Percentiles rank a stretch among this genome's conserved stretches.
Conservation (phyloP, 805 yeast genomes). For the Kluyveromyces siamensis region DNA sequence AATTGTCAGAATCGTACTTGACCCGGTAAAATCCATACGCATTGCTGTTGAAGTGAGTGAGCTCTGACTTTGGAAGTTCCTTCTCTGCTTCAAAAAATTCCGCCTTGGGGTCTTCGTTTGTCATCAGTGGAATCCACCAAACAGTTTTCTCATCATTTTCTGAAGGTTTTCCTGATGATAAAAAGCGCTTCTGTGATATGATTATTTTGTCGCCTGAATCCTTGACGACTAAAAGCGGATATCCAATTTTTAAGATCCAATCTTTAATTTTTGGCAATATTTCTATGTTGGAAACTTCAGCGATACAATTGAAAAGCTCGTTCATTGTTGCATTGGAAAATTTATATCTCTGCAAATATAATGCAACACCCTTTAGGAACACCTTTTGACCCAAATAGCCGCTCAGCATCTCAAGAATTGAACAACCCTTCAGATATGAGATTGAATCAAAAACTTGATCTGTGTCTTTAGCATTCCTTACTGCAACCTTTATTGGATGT, state of each 20-base stretch:
- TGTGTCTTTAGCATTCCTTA: constrained; percentile 68
- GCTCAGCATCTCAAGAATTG: constrained; percentile 69
- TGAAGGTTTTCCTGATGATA: background rate
- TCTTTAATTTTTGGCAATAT: constrained; percentile 50
- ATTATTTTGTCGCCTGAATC: constrained; percentile 24
- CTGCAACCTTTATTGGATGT: constrained; percentile 78
- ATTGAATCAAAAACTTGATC: constrained; percentile 78
- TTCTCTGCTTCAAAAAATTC: background rate
- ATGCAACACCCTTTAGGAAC: constrained; percentile 65
- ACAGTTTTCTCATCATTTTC: background rate
- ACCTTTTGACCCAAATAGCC: constrained; percentile 57
- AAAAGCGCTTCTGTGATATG: constrained; percentile 22
- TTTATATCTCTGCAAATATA: constrained; percentile 52
- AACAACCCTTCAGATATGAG: constrained; percentile 75
- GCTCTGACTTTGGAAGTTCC: background rate
- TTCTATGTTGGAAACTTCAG: constrained; percentile 54
- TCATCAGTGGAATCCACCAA: constrained; percentile 52
- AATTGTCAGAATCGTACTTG: constrained; percentile 36
- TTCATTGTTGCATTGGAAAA: constrained; percentile 65
- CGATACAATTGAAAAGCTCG: constrained; percentile 62
- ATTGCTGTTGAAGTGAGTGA: constrained; percentile 40
- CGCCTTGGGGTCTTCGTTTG: background rate
- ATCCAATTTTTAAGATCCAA: constrained; percentile 72
- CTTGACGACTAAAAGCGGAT: constrained; percentile 52
- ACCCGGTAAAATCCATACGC: constrained; percentile 47